Conservation (phyloP, 2,329 filamentous ascomycete genomes). For the Pezizomycotina sp. region DNA sequence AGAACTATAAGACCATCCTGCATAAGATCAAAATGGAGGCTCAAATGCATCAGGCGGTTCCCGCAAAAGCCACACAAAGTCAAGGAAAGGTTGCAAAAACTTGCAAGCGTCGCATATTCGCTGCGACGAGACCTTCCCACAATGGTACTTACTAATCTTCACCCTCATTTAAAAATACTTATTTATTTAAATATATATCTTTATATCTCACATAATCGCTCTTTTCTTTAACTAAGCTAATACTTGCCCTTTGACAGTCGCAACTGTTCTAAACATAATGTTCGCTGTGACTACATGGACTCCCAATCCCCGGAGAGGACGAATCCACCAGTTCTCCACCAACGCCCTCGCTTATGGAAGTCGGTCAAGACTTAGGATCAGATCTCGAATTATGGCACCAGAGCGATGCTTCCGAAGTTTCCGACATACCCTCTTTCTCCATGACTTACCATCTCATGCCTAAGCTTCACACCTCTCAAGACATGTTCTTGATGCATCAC, state of each 20-base stretch:
- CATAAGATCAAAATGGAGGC: no score
- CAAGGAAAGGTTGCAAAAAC: constrained; percentile 91
- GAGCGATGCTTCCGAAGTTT: constrained; percentile 68
- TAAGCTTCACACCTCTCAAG: constrained; percentile 55
- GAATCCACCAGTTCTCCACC: constrained; percentile 13
- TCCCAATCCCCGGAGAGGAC: constrained; percentile 42
- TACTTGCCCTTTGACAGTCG: constrained; percentile 40
- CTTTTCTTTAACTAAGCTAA: constrained; percentile 5
- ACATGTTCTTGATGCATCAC: constrained; percentile 79
- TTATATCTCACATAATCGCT: neutral
- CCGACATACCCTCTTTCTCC: constrained; percentile 71
- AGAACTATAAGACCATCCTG: no score
- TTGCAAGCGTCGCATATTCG: constrained; percentile 96
- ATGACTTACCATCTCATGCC: constrained; percentile 61
- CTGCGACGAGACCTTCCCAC: constrained; percentile 93
- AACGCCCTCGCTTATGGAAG: constrained; percentile 33
- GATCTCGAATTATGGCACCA: constrained; percentile 68
- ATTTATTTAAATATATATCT: constrained; percentile 5
- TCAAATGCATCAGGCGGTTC: no score
- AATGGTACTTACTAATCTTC: constrained; percentile 50
- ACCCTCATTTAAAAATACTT: constrained; percentile 14
- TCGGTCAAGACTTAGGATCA: constrained; percentile 56
- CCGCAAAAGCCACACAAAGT: constrained; percentile 87
- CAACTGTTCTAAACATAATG: constrained; percentile 98
- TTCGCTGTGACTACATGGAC: constrained; percentile 96